A percentile compares a stretch with the other conserved stretches of the same genome.
Evolutionary conservation across 805 yeast genomes (phyloP).

Genomic region (Spathaspora arborariae): DNA sequence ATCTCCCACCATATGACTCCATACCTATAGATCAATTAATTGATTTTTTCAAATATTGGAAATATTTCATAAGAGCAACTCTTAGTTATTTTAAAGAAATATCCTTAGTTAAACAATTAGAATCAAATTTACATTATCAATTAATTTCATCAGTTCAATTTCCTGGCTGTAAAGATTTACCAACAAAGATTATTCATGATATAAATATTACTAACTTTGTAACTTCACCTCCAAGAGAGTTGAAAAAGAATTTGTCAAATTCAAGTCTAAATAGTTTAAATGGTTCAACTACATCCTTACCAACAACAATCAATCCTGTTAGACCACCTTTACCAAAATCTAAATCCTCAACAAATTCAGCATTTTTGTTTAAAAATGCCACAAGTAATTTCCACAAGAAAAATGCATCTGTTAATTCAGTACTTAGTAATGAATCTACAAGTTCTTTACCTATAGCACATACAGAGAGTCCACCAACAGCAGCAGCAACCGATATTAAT

Average conservation of each 20-base stretch:
- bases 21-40: constrained; percentile 38
- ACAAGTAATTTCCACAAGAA: constrained; percentile 12
- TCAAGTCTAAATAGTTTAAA: constrained; percentile 6
- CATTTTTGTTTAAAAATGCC: constrained; percentile 9
- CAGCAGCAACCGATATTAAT: not conserved
- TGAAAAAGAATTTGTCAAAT: constrained; percentile 8
- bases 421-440: constrained; percentile 1
- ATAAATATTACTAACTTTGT: constrained; percentile 2
- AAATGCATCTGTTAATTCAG: constrained; percentile 11
- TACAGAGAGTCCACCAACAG: constrained; percentile 3
- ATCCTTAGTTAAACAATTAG: constrained; percentile 47
- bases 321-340: constrained; percentile 23
- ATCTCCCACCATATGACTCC: constrained; percentile 35
- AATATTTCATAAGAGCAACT: constrained; percentile 34
- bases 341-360: constrained; percentile 16
- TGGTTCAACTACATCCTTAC: not conserved
- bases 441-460: constrained; percentile 1
- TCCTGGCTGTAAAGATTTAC: constrained; percentile 44
- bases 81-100: constrained; percentile 39
- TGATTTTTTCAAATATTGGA: constrained; percentile 38
- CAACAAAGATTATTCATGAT: constrained; percentile 8
- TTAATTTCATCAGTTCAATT: constrained; percentile 35
- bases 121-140: constrained; percentile 32
- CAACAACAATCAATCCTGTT: not conserved
- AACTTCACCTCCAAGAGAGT: constrained; percentile 10